Evolutionary conservation across 352 stramenopile genomes (phyloP), one percentile per base, ranked within the genome.

Genomic region (Phytophthora uliginosa): DNA sequence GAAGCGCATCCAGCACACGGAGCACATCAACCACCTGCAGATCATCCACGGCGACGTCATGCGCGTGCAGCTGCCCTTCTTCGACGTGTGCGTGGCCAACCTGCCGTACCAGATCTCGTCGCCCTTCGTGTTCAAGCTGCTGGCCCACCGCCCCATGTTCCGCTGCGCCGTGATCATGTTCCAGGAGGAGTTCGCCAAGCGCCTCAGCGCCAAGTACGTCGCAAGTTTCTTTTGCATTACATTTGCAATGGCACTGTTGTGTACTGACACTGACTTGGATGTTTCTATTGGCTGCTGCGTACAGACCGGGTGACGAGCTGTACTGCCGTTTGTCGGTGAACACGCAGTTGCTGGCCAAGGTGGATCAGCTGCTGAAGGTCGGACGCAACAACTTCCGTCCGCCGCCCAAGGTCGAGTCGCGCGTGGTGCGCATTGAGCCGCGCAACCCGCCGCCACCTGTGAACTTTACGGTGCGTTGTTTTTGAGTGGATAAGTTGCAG

Each of bases 111-210:
- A 99, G 81, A 99, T 99, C 68, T 99, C 98, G 48, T 99, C 95
- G 34, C 94, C 95, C 15, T 95, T 99, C 50, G 95, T 99, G 47
- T 99, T 99, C 86, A 99, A 99, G 91, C 82, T 99, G 51, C 86
- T 99, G 33, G 74, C 89, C 33, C 98, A 99, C 79, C 91, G 98
- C 18, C 98, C 98, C 36, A 98, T 99, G 89, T 99, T 99, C 76
- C 95, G 98, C 55, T 99, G 96, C 72, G 98, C 98, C 12, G 98
- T 99, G 24, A 96, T 99, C 83, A 99, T 99, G 98, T 99, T 99
- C 79, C 98, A 99, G 72, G 93, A 98, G 63, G 98, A 99, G 77
- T 99, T 99, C 70, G 98, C 98, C 33, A 95, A 99, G 82, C 92
- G 98, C 13, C 80, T 99, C n/a, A 98, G 96, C 48, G 98, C 98